Evolutionary conservation across 1,284 basidiomycete genomes (phyloP).

Genomic region (Stereum hirsutum): DNA sequence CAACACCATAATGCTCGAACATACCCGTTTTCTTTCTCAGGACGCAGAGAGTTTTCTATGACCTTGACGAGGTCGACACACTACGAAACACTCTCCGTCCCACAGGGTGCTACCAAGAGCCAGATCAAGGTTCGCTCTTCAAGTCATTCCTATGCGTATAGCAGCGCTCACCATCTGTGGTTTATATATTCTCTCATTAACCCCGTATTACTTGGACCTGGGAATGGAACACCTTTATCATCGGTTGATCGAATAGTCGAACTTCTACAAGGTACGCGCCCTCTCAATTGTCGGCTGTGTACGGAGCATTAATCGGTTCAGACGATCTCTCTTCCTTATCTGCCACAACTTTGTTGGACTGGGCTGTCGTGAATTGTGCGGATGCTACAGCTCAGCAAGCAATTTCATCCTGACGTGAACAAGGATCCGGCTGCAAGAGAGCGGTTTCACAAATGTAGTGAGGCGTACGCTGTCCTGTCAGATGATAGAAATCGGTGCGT

Average conservation of each 20-base stretch:
- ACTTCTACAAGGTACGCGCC: slow-evolving; percentile 38
- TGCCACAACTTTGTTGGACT: background rate
- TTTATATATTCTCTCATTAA: background rate
- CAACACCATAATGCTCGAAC: no score
- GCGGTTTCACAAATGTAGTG: slow-evolving; percentile 37
- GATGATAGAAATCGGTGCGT: slow-evolving; percentile 37
- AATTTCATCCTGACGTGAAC: slow-evolving; percentile 38
- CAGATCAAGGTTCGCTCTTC: slow-evolving; percentile 33
- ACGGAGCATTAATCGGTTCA: no score
- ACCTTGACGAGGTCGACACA: no score
- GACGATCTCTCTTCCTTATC: no score
- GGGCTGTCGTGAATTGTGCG: background rate
- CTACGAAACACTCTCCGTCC: slow-evolving; percentile 33
- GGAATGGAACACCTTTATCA: no score
- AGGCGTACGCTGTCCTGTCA: slow-evolving; percentile 36
- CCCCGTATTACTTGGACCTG: no score
- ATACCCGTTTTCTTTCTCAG: no score
- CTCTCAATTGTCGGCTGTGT: no score
- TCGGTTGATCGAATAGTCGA: slow-evolving; percentile 22
- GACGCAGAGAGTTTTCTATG: no score
- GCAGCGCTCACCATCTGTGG: background rate
- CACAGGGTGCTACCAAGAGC: slow-evolving; percentile 29
- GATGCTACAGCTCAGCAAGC: slow-evolving; percentile 35
- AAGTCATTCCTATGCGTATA: background rate
- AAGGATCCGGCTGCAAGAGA: slow-evolving; percentile 28